These are phyloP conservation scores for Colletotrichum paranaense DNA, from an alignment of 2,329 filamentous ascomycete genomes.

Conservation along the genomic window DNA sequence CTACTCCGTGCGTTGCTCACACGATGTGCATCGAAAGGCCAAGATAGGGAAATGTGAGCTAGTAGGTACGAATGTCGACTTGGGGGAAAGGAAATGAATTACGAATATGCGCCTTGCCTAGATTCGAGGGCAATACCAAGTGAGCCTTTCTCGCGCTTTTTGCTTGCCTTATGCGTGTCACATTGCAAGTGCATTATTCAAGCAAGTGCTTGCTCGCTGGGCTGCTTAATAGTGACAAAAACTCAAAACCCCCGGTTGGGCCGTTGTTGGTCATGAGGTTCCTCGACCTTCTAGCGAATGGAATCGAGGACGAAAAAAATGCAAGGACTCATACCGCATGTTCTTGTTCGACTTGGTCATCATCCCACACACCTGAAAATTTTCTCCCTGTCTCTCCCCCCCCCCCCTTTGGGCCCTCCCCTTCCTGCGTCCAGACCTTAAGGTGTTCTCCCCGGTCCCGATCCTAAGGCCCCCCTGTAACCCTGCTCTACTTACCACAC, in stretches of 20 bases:
- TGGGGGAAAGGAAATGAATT: neutral
- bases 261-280: conserved; percentile 16
- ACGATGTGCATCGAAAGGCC: neutral
- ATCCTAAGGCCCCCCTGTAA: conserved; percentile 13
- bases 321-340: neutral
- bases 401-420: neutral
- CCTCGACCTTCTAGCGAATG: conserved; percentile 7
- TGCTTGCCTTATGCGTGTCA: neutral
- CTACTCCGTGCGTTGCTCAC: neutral
- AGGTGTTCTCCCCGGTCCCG: conserved; percentile 15
- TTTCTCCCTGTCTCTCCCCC: neutral
- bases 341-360: conserved; percentile 6
- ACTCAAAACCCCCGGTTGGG: conserved; percentile 7
- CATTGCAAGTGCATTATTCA: conserved; percentile 11
- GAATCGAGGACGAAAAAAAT: neutral
- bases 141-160: neutral
- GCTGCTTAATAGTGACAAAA: conserved; percentile 11
- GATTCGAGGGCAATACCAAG: too few species aligned
- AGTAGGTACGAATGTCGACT: neutral
- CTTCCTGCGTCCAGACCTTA: conserved; percentile 9
- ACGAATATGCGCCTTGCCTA: too few species aligned
- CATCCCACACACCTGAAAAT: neutral
- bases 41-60: neutral
- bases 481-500: conserved; percentile 6
- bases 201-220: neutral